These are phyloP conservation scores for Exophiala alcalophila DNA, from an alignment of 2,329 filamentous ascomycete genomes.

Conservation along the genomic window DNA sequence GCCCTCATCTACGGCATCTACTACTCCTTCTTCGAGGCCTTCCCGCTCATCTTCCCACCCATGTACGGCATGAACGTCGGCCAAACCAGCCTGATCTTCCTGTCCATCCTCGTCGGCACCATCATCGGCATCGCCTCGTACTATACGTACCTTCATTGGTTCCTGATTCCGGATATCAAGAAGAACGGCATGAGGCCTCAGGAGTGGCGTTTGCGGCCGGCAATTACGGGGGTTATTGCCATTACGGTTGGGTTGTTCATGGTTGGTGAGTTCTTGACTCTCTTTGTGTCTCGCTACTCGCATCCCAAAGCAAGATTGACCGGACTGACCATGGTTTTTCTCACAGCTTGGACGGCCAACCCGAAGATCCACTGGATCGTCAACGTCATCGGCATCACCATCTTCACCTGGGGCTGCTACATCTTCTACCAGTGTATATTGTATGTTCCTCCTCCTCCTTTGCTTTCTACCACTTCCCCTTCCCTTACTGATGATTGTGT, in stretches of 20 bases:
- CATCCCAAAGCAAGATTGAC: too few relatives aligned
- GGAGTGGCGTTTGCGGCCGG: conserved; percentile 53
- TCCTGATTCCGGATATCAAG: conserved; percentile 48
- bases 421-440: conserved; percentile 27
- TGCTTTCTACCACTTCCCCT: too few relatives aligned
- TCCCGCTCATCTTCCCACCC: conserved; percentile 60
- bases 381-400: conserved; percentile 39
- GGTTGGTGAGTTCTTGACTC: conserved; percentile 33
- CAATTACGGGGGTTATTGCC: conserved; percentile 49
- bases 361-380: conserved; percentile 40
- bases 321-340: too few relatives aligned
- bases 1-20: conserved; percentile 53
- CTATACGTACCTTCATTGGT: conserved; percentile 51
- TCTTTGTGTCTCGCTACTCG: conserved; percentile 33
- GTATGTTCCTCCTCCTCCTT: too few relatives aligned
- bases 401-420: conserved; percentile 35
- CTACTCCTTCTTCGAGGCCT: conserved; percentile 61
- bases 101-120: conserved; percentile 57
- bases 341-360: conserved; percentile 26
- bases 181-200: conserved; percentile 50
- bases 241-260: conserved; percentile 60
- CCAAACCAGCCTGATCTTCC: conserved; percentile 58
- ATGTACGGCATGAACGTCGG: conserved; percentile 59
- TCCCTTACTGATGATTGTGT: too few relatives aligned
- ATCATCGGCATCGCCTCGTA: conserved; percentile 52